A percentile compares a stretch with the other conserved stretches of the same genome.
These are phyloP conservation scores for Aechmea fasciata DNA, from an alignment of 176 grass and related monocot genomes.

Conservation along the genomic window DNA sequence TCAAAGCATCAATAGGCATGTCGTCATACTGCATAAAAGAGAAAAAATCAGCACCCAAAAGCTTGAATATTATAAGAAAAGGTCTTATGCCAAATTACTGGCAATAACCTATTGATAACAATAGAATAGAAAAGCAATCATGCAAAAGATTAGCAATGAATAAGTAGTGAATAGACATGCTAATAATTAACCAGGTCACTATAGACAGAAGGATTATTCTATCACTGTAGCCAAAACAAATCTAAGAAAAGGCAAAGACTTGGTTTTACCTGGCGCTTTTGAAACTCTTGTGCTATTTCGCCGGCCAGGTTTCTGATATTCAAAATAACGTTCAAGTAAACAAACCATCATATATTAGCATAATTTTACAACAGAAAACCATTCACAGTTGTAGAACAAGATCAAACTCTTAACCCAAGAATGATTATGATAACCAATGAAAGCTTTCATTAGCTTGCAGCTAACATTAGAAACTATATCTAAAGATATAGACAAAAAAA, in stretches of 20 bases:
- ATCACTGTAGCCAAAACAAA: not conserved
- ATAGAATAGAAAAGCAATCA: not conserved
- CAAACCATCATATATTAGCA: not conserved
- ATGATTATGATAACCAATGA: too few relatives aligned
- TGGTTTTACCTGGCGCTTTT: conserved; percentile 70
- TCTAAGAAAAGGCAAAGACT: too few relatives aligned
- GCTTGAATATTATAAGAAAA: too few relatives aligned
- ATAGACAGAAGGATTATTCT: not conserved
- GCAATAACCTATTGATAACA: not conserved
- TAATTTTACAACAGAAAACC: not conserved
- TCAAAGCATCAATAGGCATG: conserved; percentile 67
- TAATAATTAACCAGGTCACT: not conserved
- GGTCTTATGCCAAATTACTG: not conserved
- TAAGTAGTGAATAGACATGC: not conserved
- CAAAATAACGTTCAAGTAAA: not conserved
- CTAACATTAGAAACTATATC: too few relatives aligned
- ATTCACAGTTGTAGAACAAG: not conserved
- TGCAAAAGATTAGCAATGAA: not conserved
- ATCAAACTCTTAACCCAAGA: too few relatives aligned
- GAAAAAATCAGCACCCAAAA: not conserved
- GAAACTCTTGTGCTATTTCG: conserved; percentile 91
- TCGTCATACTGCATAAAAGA: conserved; percentile 67
- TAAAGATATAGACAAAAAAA: too few relatives aligned
- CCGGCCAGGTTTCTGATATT: conserved; percentile 77
- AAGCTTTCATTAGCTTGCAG: too few relatives aligned